Base-by-base conservation (phyloP, 164 flowering plant species). In the Warburgia ugandensis region DNA sequence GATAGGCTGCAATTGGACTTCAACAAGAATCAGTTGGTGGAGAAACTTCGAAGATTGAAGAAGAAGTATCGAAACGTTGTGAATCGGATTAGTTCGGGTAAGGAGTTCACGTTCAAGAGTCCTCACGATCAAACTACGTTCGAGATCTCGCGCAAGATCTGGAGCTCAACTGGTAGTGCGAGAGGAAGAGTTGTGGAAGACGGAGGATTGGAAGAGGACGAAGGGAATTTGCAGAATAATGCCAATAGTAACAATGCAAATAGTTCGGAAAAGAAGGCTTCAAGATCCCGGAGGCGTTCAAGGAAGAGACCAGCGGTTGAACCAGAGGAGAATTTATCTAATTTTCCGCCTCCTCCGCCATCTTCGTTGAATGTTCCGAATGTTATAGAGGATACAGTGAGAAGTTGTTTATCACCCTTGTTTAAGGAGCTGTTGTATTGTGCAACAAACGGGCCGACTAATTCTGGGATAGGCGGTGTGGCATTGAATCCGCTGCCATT, bases 61-160 rank as follows among this genome's bases (percentile, higher is more conserved):
- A 92, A 86, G 80, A 92, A 92, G 79, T 88, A 83, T 45, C 68
- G 95, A 26, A 88, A 77, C 56, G 88, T 79, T 5, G 38, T 81
- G 45, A 62, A 26, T 16, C 72, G 80, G 45, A 67, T 88, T 45
- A 60, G 70, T 23, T 71, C 90, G 1, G 94, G 92, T 3, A 92
- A 88, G 42, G 94, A 92, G 0, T 68, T 82, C 42, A 29, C 70
- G 21, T 88, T 92, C 52, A 92, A 86, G 67, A 80, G 69, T 45
- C 77, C 87, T 19, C 99, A 94, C 59, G 99, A 94, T 65, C 94
- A 89, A 53, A 78, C 84, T n/a, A 77, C 96, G 9, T 94, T 94
- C 32, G 96, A 86, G 66, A 77, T 92, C 62, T 86, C 99, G 5
- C 59, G 74, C 26, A 92, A 84, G 70, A 92, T 92, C 66, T 92